Evolutionary conservation across 805 yeast genomes (phyloP).

Genomic region (Pichia insulana): DNA sequence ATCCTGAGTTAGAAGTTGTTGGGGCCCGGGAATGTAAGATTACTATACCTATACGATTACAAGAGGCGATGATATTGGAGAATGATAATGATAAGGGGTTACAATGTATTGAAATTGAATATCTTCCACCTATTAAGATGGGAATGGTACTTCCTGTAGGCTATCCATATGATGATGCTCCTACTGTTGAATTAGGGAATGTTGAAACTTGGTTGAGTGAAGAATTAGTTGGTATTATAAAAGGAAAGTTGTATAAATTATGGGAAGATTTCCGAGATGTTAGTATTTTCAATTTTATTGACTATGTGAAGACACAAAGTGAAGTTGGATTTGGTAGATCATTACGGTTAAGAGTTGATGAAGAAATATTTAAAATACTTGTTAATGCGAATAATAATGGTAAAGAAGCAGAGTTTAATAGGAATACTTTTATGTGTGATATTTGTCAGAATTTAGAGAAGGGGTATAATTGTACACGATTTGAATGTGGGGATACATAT

Average conservation of each 20-base stretch:
- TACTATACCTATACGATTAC: constrained; percentile 22
- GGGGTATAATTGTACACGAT: constrained; percentile 33
- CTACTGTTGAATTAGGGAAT: constrained; percentile 20
- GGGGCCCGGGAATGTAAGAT: constrained; percentile 20
- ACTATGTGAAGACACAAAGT: constrained; percentile 9
- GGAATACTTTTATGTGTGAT: constrained; percentile 39
- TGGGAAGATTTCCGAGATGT: constrained; percentile 9
- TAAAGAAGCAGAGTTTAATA: constrained; percentile 24
- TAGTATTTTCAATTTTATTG: constrained; percentile 9
- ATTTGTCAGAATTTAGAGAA: constrained; percentile 45
- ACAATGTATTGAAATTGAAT: constrained; percentile 9
- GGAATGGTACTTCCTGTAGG: constrained; percentile 25
- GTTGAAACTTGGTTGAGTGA: constrained; percentile 26
- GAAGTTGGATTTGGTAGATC: constrained; percentile 2
- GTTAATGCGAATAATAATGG: constrained; percentile 14
- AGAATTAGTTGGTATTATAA: constrained; percentile 16
- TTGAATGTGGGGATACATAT: constrained; percentile 42
- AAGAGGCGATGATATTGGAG: constrained; percentile 16
- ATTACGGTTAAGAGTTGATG: background rate
- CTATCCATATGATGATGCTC: constrained; percentile 30
- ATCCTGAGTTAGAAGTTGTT: constrained; percentile 27
- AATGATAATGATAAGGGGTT: background rate
- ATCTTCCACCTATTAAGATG: constrained; percentile 29
- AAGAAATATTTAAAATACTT: constrained; percentile 9
- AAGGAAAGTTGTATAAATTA: constrained; percentile 1